Percentiles rank a stretch among this genome's conserved stretches.
phyloP scores from a whole-genome alignment of 305 asterid genomes.

The Rubia peregrina region DNA sequence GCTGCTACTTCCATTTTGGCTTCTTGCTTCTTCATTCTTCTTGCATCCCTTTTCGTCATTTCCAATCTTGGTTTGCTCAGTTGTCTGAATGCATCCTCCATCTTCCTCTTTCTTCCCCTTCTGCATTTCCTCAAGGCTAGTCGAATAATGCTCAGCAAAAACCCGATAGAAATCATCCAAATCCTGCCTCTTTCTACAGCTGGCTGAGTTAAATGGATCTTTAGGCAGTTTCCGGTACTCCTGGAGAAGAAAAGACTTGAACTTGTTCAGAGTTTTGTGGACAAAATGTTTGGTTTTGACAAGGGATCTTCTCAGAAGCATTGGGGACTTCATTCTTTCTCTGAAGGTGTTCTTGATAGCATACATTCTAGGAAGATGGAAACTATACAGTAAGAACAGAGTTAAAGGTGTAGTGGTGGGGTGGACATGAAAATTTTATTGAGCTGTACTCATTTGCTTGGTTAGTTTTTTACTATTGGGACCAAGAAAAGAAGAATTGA shows the following conservation, averaged over 20 bases:
- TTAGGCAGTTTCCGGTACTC: conserved; percentile 38
- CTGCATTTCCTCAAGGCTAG: background rate
- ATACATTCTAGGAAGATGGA: background rate
- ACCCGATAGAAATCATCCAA: conserved; percentile 31
- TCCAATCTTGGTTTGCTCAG: conserved; percentile 14
- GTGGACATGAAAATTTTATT: conserved; percentile 9
- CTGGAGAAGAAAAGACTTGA: conserved; percentile 33
- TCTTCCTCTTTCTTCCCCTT: conserved; percentile 17
- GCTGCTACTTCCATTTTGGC: conserved; percentile 23
- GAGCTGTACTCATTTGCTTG: conserved; percentile 11
- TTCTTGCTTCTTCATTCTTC: conserved; percentile 12
- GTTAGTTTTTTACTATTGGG: conserved; percentile 9
- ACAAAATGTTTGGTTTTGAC: conserved; percentile 37
- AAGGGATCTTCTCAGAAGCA: conserved; percentile 37
- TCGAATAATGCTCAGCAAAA: conserved; percentile 32
- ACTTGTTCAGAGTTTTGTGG: conserved; percentile 31
- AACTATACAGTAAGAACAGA: conserved; percentile 13
- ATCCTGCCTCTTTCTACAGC: conserved; percentile 30
- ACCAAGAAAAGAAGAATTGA: background rate
- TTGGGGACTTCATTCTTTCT: conserved; percentile 29
- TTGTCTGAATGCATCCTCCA: conserved; percentile 20
- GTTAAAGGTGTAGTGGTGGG: conserved; percentile 16
- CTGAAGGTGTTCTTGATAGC: conserved; percentile 20
- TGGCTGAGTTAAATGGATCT: conserved; percentile 26
- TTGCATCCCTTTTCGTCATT: conserved; percentile 26